These are phyloP conservation scores for Lophiotrema nucula DNA, from an alignment of 495 filamentous ascomycete species.

Conservation along the genomic window DNA sequence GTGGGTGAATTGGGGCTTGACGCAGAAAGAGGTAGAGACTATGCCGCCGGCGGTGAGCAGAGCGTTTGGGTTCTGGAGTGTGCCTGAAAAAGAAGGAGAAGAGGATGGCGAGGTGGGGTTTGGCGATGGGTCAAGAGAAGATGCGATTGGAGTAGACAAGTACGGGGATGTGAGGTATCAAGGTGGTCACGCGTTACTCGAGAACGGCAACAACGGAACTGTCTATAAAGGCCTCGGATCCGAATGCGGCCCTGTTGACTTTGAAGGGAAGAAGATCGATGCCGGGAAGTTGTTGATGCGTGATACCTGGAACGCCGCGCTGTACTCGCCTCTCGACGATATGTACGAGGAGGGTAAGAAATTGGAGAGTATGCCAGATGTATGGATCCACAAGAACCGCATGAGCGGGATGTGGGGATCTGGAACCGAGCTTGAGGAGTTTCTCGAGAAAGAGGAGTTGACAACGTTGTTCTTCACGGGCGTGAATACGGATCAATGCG, in stretches of 20 bases:
- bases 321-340: conserved; percentile 49
- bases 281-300: conserved; percentile 52
- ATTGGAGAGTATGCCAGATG: conserved; percentile 41
- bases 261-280: conserved; percentile 44
- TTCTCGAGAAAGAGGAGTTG: conserved; percentile 45
- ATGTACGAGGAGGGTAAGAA: conserved; percentile 38
- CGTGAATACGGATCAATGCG: conserved; percentile 63
- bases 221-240: conserved; percentile 49
- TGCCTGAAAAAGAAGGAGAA: conserved; percentile 10
- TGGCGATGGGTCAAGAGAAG: conserved; percentile 2
- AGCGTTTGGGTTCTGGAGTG: conserved; percentile 47
- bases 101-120: conserved; percentile 22
- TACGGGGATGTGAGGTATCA: conserved; percentile 24
- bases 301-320: conserved; percentile 54
- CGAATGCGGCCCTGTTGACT: conserved; percentile 42
- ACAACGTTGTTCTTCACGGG: conserved; percentile 55
- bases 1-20: conserved; percentile 64
- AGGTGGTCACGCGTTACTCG: conserved; percentile 29
- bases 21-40: conserved; percentile 48
- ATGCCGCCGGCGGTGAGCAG: conserved; percentile 53
- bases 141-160: conserved; percentile 30
- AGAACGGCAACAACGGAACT: conserved; percentile 34
- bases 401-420: conserved; percentile 56
- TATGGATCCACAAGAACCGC: conserved; percentile 57
- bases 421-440: conserved; percentile 37